Percentiles rank a stretch among this genome's conserved stretches.
phyloP scores from a whole-genome alignment of 768 basidiomycete genomes.

The Boletus sensibilis region DNA sequence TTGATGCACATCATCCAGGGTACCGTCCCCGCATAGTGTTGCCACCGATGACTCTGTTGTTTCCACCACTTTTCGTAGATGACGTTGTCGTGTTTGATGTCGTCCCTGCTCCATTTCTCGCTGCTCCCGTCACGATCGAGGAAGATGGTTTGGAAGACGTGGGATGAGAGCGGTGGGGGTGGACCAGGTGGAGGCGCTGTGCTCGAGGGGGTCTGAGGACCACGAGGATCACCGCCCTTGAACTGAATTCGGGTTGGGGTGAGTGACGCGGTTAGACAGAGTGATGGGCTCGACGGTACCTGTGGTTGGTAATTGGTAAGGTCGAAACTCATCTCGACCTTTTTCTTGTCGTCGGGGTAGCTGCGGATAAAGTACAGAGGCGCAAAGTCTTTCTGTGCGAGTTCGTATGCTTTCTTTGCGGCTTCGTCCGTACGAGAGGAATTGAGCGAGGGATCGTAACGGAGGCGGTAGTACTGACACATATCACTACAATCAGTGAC shows the following conservation, averaged over 20 bases:
- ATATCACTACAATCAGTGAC: not conserved
- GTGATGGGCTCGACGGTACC: not conserved
- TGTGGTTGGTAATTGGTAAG: constrained; percentile 1
- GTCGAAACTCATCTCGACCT: constrained; percentile 1
- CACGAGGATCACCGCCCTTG: not conserved
- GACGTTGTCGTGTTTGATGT: not conserved
- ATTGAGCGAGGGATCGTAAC: not conserved
- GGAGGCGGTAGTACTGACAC: not conserved
- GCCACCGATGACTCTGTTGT: not conserved
- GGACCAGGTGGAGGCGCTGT: not conserved
- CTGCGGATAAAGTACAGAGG: not conserved
- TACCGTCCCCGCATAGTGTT: not conserved
- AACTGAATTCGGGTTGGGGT: not conserved
- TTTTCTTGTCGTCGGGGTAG: not conserved
- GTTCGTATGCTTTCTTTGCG: not conserved
- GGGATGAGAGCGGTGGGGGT: not conserved
- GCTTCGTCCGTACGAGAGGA: not conserved
- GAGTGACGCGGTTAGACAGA: no score
- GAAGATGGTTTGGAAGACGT: constrained; percentile 1
- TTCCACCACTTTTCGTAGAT: not conserved
- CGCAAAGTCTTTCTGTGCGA: not conserved
- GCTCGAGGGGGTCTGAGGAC: not conserved
- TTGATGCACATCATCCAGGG: not conserved
- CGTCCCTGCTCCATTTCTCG: not conserved
- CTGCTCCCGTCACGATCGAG: not conserved